These are phyloP conservation scores for Isabelozyma heimii DNA, from an alignment of 805 yeast genomes.

Conservation along the genomic window DNA sequence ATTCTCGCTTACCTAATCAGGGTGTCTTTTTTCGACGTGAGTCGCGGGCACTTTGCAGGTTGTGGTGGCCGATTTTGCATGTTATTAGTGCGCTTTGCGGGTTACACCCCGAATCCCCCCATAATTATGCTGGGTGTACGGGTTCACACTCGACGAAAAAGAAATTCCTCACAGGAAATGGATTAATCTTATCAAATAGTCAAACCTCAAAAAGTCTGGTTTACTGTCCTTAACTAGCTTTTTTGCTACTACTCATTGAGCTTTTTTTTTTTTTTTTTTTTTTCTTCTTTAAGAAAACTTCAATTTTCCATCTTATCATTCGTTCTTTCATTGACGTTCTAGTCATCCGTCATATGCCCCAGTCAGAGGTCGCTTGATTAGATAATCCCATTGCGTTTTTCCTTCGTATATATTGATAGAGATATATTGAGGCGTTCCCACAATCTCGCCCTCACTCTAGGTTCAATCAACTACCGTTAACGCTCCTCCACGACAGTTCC, in stretches of 20 bases:
- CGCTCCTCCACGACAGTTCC: no score
- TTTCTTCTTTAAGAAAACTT: neutral
- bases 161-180: neutral
- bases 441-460: neutral
- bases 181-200: neutral
- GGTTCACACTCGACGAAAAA: neutral
- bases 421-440: neutral
- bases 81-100: neutral
- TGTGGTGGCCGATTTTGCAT: neutral
- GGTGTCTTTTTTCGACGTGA: neutral
- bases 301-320: neutral
- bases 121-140: neutral
- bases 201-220: neutral
- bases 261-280: no score
- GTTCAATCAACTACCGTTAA: no score
- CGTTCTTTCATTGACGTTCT: neutral
- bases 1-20: neutral
- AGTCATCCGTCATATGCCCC: neutral
- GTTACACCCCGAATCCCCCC: neutral
- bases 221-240: neutral
- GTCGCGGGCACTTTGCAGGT: neutral
- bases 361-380: neutral
- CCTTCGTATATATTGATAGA: neutral
- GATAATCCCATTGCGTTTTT: neutral
- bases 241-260: neutral